phyloP scores from a whole-genome alignment of 108 stramenopile species.

The Cylindrotheca fusiformis region DNA sequence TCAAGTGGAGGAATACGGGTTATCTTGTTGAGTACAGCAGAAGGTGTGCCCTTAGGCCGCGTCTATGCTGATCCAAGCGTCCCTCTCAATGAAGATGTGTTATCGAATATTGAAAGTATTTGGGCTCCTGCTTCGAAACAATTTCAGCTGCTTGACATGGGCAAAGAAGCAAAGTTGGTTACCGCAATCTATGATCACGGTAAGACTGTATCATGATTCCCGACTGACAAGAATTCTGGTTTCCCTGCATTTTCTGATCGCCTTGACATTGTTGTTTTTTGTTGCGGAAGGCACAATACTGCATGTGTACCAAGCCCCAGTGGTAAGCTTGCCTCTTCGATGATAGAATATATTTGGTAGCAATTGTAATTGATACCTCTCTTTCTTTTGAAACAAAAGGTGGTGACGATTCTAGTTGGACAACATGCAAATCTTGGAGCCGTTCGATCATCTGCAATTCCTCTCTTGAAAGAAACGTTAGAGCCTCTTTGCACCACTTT shows the following conservation, averaged over 20 bases:
- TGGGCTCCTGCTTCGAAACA: constrained; percentile 64
- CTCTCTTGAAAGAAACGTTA: constrained; percentile 48
- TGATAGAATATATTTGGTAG: too few species aligned
- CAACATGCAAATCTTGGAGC: constrained; percentile 45
- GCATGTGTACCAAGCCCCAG: constrained; percentile 51
- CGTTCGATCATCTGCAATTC: constrained; percentile 50
- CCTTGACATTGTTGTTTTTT: not conserved
- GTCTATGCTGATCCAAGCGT: constrained; percentile 24
- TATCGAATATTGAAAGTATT: constrained; percentile 41
- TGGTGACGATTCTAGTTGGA: constrained; percentile 45
- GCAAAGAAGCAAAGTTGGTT: constrained; percentile 42
- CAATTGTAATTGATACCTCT: too few species aligned
- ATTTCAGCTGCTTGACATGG: constrained; percentile 47
- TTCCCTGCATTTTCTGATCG: not conserved
- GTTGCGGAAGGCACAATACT: constrained; percentile 34
- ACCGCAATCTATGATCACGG: constrained; percentile 58
- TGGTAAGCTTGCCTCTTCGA: constrained; percentile 24
- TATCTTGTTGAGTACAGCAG: constrained; percentile 49
- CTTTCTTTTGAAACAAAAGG: constrained; percentile 10
- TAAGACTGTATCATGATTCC: constrained; percentile 5
- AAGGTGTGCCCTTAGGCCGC: constrained; percentile 53
- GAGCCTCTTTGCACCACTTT: constrained; percentile 45
- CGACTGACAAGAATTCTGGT: not conserved
- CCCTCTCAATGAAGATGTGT: constrained; percentile 39
- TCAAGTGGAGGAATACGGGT: constrained; percentile 39